A percentile compares a stretch with the other conserved stretches of the same genome.
Evolutionary conservation across 192 early-diverging fungal genomes (phyloP).

Genomic region (Coemansia sp.): DNA sequence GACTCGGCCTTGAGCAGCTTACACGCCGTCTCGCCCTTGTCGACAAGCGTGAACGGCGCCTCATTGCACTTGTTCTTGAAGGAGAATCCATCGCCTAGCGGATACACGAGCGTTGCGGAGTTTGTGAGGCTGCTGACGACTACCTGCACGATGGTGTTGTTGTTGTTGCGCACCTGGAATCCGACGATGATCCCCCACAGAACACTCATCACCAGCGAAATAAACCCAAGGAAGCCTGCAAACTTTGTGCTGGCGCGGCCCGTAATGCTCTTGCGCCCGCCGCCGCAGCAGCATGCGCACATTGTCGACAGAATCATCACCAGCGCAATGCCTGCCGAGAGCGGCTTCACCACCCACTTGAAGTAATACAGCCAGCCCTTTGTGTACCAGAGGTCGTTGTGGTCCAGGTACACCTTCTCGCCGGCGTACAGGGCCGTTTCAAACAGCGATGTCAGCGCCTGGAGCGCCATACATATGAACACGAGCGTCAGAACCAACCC

Average conservation of each 20-base stretch:
- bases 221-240: slow-evolving; percentile 27
- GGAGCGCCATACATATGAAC: slow-evolving; percentile 29
- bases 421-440: slow-evolving; percentile 50
- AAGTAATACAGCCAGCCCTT: slow-evolving; percentile 53
- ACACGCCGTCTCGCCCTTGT: slow-evolving; percentile 41
- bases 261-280: slow-evolving; percentile 12
- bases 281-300: slow-evolving; percentile 53
- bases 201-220: slow-evolving; percentile 40
- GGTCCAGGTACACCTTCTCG: slow-evolving; percentile 43
- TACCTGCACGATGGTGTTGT: slow-evolving; percentile 13
- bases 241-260: slow-evolving; percentile 25
- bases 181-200: slow-evolving; percentile 52
- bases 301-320: slow-evolving; percentile 29
- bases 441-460: slow-evolving; percentile 38
- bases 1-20: slow-evolving; percentile 47
- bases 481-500: slow-evolving; percentile 31
- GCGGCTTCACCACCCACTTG: slow-evolving; percentile 54
- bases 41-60: slow-evolving; percentile 32
- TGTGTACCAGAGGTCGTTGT: slow-evolving; percentile 46
- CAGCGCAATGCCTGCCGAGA: slow-evolving; percentile 40
- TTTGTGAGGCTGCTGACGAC: slow-evolving; percentile 24
- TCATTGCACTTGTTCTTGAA: slow-evolving; percentile 48
- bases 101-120: slow-evolving; percentile 29
- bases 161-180: slow-evolving; percentile 39
- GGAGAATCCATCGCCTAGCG: slow-evolving; percentile 51